Evolutionary conservation across 371 early-diverging fungal species (phyloP).

Genomic region (Gilbertella persicaria): DNA sequence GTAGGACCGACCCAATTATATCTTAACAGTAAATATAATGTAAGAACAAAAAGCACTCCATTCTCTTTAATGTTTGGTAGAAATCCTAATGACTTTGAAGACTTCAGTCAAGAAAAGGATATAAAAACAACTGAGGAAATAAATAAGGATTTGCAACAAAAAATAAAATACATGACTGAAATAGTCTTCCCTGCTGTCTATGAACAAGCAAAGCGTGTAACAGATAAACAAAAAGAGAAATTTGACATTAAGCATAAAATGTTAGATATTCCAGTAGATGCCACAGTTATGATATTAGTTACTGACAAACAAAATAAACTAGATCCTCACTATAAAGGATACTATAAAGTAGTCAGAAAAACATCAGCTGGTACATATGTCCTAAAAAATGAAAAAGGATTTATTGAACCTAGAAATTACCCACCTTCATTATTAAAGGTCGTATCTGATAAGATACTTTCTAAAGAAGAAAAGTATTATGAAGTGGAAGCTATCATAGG

Average conservation of each 20-base stretch:
- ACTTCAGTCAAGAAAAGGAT: slow-evolving; percentile 3
- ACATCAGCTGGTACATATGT: background rate
- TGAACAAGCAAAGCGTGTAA: background rate
- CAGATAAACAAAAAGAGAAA: background rate
- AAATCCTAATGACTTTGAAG: slow-evolving; percentile 10
- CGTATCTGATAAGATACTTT: background rate
- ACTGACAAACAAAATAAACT: background rate
- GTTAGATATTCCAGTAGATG: background rate
- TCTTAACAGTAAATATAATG: slow-evolving; percentile 13
- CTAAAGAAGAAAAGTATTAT: background rate
- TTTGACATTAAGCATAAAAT: background rate
- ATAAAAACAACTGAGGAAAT: background rate
- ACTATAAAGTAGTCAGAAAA: background rate
- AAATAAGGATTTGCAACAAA: background rate
- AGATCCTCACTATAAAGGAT: background rate
- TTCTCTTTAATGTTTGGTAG: slow-evolving; percentile 20
- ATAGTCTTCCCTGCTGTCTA: background rate
- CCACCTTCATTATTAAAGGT: background rate
- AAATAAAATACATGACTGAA: background rate
- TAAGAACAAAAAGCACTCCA: slow-evolving; percentile 6
- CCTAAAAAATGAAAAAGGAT: background rate
- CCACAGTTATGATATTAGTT: background rate
- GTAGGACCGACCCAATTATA: slow-evolving; percentile 24
- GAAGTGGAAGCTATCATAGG: slow-evolving; percentile 3
- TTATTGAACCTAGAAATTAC: background rate